Evolutionary conservation across 2,329 filamentous ascomycete genomes (phyloP), one percentile per base, ranked within the genome.

Genomic region (Fonsecaea pedrosoi): DNA sequence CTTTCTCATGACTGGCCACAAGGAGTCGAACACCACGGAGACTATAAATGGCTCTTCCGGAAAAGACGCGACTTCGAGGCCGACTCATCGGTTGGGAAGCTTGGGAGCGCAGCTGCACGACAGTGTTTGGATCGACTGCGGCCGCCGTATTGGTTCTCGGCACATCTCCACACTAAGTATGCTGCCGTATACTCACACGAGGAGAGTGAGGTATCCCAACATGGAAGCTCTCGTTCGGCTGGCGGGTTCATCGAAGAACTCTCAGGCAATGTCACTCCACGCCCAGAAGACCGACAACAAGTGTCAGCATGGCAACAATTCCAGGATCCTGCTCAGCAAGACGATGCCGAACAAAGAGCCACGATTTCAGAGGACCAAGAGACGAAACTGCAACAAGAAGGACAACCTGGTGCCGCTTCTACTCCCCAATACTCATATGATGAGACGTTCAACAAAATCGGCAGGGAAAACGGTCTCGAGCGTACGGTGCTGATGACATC

Each of bases 1-100:
- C 79, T 99, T 61, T 97, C 94, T 73, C 95, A 99, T 76, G 95
- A 99, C 80, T 99, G 95, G 95, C 95, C 95, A 0, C 87, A 89
- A 58, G 89, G 85, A 0, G 87, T 98, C 62, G 95, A 97, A 79
- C 88, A 87, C 76, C 85, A 88, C 70, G 95, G 95, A 4, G 85
- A 98, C 75, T 80, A 85, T 55, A 79, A 84, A 56, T 80, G 82
- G 50, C 81, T 99, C 1, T 96, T 93, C 76, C 82, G 80, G 35
- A 86, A 83, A 76, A 98, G 98, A 81, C 85, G 84, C 0, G 83
- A 88, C 73, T 95, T 98, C 70, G 84, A 87, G 70, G 80, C 86
- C 58, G 95, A 99, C 77, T 93, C 92, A 0, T 81, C 82, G 56
- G 86, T 89, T 42, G 92, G 92, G 0, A 88, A 83, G 8, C 81